Conservation (phyloP, 805 yeast species). For the Ogataea neopini region DNA sequence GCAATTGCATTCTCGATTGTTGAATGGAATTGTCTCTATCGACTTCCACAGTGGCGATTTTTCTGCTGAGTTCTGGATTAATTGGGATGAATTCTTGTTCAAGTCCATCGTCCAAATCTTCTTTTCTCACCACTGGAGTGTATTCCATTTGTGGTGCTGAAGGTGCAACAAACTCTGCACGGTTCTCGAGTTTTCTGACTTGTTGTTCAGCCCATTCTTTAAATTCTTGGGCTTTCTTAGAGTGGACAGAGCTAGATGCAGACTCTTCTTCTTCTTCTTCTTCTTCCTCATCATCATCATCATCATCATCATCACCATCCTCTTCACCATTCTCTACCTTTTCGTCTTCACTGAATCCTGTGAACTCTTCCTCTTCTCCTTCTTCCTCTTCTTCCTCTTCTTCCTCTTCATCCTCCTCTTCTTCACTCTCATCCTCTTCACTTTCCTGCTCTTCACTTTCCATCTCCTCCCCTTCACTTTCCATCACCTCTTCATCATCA, state of each 20-base stretch:
- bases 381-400: conserved; percentile 2
- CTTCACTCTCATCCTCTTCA: conserved; percentile 31
- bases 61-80: conserved; percentile 52
- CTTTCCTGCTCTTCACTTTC: conserved; percentile 28
- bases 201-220: conserved; percentile 87
- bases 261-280: conserved; percentile 29
- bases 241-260: too few relatives aligned
- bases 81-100: conserved; percentile 62
- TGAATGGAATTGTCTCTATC: conserved; percentile 68
- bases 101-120: conserved; percentile 70
- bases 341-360: conserved; percentile 29
- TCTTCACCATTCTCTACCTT: conserved; percentile 22
- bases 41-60: conserved; percentile 68
- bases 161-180: conserved; percentile 49
- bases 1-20: conserved; percentile 65
- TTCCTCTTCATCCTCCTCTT: conserved; percentile 10
- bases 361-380: conserved; percentile 13
- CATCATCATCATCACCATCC: conserved; percentile 28
- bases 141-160: conserved; percentile 54
- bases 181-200: conserved; percentile 62
- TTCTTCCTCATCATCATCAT: conserved; percentile 28
- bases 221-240: conserved; percentile 61
- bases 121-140: conserved; percentile 59
- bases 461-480: conserved; percentile 25
- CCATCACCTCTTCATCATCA: conserved; percentile 31